Evolutionary conservation across 1,284 basidiomycete genomes (phyloP), one percentile per base, ranked within the genome.

Genomic region (Apiotrichum akiyoshidainum): DNA sequence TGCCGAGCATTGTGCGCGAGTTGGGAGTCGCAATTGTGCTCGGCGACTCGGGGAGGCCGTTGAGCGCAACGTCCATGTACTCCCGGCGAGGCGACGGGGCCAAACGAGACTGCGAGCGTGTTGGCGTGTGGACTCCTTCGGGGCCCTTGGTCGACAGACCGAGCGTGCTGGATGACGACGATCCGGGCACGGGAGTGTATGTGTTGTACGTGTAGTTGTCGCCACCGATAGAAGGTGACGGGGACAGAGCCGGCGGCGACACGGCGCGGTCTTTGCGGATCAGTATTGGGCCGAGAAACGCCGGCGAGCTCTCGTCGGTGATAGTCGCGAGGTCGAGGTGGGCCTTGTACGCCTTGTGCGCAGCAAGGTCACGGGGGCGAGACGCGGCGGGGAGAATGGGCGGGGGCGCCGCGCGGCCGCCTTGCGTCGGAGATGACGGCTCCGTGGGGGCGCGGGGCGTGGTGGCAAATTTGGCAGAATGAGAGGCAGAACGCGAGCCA

Each of bases 1-100:
- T 76, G 12, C 74, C 74, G 21, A 76, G 54, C 61, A 76, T 55
- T 1, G 74, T 76, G 39, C 74, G 58, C 54, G 72, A 71, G 13
- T 62, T 64, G 2, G 74, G 74, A 0, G 72, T 74, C 1, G 59
- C 59, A 10, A 66, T n/a, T 5, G 49, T 63, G 41, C 59, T 59
- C 4, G 58, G 50, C 16, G 50, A 39, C 5, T 34, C 59, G 22
- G 59, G 51, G 4, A 40, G 42, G 5, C 64, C 60, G 33, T 69
- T 68, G 41, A 72, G 59, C 0, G 73, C 73, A 8, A 75, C 65
- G 22, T 71, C 65, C 72, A 75, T 73, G 57, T 72, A 75, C 40
- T 71, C 68, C 26, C 66, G 60, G 12, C 65, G 60, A 1, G 73
- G 69, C 6, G 65, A 60, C 21, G 52, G 44, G 5, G 14, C 6